A percentile compares a stretch with the other conserved stretches of the same genome.
phyloP scores from a whole-genome alignment of 2,329 filamentous ascomycete genomes.

The Fusarium sp. region DNA sequence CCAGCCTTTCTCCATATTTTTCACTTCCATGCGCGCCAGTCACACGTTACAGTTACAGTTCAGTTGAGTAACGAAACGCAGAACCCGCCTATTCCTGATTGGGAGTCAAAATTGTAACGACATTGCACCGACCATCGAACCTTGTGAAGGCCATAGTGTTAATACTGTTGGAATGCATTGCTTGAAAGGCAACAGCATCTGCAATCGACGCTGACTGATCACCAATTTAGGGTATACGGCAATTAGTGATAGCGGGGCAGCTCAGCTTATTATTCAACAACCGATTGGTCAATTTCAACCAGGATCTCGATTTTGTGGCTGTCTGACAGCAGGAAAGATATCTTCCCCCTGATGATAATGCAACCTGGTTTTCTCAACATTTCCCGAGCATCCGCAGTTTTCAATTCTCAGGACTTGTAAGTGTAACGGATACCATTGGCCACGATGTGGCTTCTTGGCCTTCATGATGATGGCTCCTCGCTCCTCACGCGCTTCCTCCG shows the following conservation, averaged over 20 bases:
- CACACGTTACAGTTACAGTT: background rate
- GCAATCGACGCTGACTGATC: background rate
- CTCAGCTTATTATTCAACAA: background rate
- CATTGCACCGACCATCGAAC: background rate
- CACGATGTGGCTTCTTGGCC: conserved; percentile 1
- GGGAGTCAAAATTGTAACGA: background rate
- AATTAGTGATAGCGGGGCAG: background rate
- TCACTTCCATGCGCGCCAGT: conserved; percentile 13
- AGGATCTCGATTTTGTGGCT: background rate
- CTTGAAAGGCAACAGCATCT: background rate
- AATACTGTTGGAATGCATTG: background rate
- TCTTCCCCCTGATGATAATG: background rate
- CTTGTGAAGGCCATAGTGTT: background rate
- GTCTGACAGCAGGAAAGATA: background rate
- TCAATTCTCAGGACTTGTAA: background rate
- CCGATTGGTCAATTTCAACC: background rate
- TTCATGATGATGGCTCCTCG: conserved; percentile 4
- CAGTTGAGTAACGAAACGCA: no score
- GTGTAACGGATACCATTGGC: background rate
- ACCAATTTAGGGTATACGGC: background rate
- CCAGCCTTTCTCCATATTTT: background rate
- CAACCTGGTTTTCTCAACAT: background rate
- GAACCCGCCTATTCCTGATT: background rate
- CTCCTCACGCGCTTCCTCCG: background rate
- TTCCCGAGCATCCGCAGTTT: background rate